Base-by-base conservation (phyloP, 148 eudicot genomes). In the Oxyria digyna region DNA sequence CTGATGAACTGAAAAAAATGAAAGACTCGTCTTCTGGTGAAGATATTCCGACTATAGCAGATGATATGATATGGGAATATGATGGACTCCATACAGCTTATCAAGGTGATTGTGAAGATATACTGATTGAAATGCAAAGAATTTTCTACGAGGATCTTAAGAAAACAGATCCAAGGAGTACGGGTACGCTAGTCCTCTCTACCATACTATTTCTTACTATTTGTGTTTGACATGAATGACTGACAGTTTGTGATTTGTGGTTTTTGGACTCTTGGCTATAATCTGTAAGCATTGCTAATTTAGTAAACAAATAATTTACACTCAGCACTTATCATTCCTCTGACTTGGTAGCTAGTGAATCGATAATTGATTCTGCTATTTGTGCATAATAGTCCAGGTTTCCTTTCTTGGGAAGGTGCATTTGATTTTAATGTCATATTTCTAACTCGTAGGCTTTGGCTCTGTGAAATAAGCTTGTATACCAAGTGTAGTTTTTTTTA, bases 91-190 rank as follows among this genome's bases (percentile, higher is more conserved):
- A 74, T 33, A 77, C 81, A 42, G 84, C 83, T 79, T 81, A 83
- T 81, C 72, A 87, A 78, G 92, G 85, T 18, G 98, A 93, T 70
- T 86, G 96, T 70, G 98, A 93, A 78, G 98, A 89, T 54, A 86
- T 93, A 38, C 71, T 93, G 73, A 68, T 93, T 7, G 96, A 93
- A 77, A 89, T 93, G 96, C 98, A 93, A 69, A 86, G 87, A 76
- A 84, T 93, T 50, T 93, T 93, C 73, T 93, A 93, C 42, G 95
- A 93, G 48, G 95, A 93, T 82, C 74, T 85, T n/a, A n/a, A n/a
- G 17, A 67, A 48, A 48, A 69, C 55, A 49, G 86, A 84, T 67
- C 54, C 74, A 54, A 26, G 46, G 32, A 69, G 54, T 69, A 75
- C 40, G 74, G 96, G 96, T 87, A 74, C 48, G 55, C 48, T 23